phyloP scores from a whole-genome alignment of 352 stramenopile genomes.

The Pythium volutum region DNA sequence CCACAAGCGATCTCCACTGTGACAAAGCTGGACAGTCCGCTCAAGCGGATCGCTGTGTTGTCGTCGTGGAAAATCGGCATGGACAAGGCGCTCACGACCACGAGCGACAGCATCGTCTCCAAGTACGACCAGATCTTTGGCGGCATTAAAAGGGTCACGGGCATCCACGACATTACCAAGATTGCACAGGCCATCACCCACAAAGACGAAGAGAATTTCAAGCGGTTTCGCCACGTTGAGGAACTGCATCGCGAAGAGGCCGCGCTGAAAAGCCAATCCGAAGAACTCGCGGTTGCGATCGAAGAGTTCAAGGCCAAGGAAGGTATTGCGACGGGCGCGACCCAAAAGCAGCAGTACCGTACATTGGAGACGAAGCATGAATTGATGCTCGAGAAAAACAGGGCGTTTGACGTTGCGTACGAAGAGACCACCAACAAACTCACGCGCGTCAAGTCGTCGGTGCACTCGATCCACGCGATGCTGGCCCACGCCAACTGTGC shows the following conservation, averaged over 20 bases:
- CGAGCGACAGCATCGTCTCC: slow-evolving; percentile 40
- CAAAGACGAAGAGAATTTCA: slow-evolving; percentile 77
- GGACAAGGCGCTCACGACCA: slow-evolving; percentile 49
- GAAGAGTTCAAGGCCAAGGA: slow-evolving; percentile 68
- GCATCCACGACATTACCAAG: slow-evolving; percentile 45
- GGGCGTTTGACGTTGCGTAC: slow-evolving; percentile 49
- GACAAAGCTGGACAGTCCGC: slow-evolving; percentile 23
- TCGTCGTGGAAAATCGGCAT: slow-evolving; percentile 79
- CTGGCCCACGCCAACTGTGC: slow-evolving; percentile 52
- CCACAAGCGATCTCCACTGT: not conserved
- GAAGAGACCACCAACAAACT: slow-evolving; percentile 56
- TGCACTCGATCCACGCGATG: slow-evolving; percentile 75
- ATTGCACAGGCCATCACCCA: slow-evolving; percentile 48
- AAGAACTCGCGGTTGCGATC: slow-evolving; percentile 42
- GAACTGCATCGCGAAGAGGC: slow-evolving; percentile 61
- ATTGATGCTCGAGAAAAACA: slow-evolving; percentile 35
- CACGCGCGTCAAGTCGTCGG: slow-evolving; percentile 55
- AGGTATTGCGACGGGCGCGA: slow-evolving; percentile 53
- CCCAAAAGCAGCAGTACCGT: slow-evolving; percentile 54
- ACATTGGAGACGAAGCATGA: slow-evolving; percentile 38
- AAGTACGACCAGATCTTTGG: slow-evolving; percentile 69
- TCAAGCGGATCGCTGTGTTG: slow-evolving; percentile 50
- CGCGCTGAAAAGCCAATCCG: slow-evolving; percentile 43
- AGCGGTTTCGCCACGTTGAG: slow-evolving; percentile 76
- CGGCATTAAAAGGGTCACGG: slow-evolving; percentile 52